Conservation (phyloP, 2,329 filamentous ascomycete genomes). For the Colletotrichum plurivorum region DNA sequence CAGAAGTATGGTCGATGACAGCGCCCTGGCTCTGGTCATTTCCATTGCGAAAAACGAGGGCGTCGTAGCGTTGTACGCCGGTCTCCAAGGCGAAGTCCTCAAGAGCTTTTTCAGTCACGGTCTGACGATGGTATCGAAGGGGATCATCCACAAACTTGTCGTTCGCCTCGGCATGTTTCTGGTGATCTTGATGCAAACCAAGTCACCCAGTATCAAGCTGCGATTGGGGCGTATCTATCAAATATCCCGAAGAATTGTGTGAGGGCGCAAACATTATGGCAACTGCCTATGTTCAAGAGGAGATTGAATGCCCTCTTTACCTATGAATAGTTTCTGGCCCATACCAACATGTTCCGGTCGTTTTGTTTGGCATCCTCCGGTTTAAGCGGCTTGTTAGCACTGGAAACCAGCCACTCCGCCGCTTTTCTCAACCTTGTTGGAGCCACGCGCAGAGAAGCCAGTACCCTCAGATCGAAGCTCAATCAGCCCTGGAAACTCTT, state of each 20-base stretch:
- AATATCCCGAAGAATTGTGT: constrained; percentile 6
- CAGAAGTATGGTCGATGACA: constrained; percentile 52
- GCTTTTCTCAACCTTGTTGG: constrained; percentile 83
- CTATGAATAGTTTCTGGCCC: too few species aligned
- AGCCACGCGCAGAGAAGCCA: constrained; percentile 90
- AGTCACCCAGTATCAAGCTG: constrained; percentile 29
- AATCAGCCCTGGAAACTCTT: constrained; percentile 80
- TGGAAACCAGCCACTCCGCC: constrained; percentile 81
- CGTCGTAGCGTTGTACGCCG: constrained; percentile 78
- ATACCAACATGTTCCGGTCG: too few species aligned
- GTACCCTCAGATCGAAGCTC: constrained; percentile 89
- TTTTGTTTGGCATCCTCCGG: neutral
- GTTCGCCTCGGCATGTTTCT: constrained; percentile 78
- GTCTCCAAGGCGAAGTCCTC: constrained; percentile 81
- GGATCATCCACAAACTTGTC: constrained; percentile 79
- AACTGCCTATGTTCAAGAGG: too few species aligned
- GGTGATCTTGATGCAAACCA: constrained; percentile 15
- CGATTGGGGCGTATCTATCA: constrained; percentile 43
- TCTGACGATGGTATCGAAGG: constrained; percentile 89
- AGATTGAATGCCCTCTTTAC: too few species aligned
- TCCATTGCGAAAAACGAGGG: constrained; percentile 76
- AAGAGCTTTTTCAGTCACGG: constrained; percentile 91
- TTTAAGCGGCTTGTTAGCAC: constrained; percentile 63
- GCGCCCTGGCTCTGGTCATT: constrained; percentile 75
- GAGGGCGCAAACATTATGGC: neutral